phyloP scores from a whole-genome alignment of 2,329 filamentous ascomycete species.

The Pyricularia pennisetigena region DNA sequence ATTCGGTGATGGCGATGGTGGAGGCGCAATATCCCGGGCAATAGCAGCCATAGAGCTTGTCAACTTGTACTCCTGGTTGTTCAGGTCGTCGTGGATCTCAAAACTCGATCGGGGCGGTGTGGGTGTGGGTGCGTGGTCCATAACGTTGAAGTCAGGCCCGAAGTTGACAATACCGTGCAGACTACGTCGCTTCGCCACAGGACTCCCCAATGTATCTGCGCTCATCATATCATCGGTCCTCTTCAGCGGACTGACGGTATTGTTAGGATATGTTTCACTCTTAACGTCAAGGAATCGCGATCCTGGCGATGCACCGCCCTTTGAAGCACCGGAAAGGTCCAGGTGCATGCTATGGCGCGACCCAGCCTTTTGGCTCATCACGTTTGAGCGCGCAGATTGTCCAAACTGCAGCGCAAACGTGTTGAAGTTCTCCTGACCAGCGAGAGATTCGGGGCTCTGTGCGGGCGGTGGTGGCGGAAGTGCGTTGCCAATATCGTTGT shows the following conservation, averaged over 20 bases:
- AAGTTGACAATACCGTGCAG: constrained; percentile 64
- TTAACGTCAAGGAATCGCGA: constrained; percentile 40
- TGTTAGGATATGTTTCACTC: constrained; percentile 34
- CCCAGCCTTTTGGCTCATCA: constrained; percentile 30
- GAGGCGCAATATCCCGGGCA: constrained; percentile 26
- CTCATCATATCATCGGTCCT: constrained; percentile 86
- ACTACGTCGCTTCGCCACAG: constrained; percentile 84
- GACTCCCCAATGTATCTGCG: constrained; percentile 73
- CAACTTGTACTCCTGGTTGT: constrained; percentile 42
- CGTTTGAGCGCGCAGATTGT: constrained; percentile 30
- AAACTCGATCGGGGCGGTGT: constrained; percentile 32
- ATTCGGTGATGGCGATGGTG: constrained; percentile 34
- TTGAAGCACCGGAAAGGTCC: constrained; percentile 43
- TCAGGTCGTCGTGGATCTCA: constrained; percentile 31
- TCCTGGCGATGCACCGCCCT: constrained; percentile 26
- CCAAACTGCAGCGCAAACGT: constrained; percentile 22
- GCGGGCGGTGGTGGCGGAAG: constrained; percentile 31
- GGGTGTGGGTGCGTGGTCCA: constrained; percentile 45
- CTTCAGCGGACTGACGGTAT: constrained; percentile 76
- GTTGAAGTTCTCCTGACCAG: constrained; percentile 27
- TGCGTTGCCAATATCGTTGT: constrained; percentile 62
- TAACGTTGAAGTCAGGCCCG: constrained; percentile 61
- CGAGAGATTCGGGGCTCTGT: constrained; percentile 18
- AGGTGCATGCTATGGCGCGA: constrained; percentile 46
- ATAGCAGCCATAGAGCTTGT: constrained; percentile 22